Evolutionary conservation across 306 rosid genomes (phyloP).

Genomic region (Spatholobus suberectus): DNA sequence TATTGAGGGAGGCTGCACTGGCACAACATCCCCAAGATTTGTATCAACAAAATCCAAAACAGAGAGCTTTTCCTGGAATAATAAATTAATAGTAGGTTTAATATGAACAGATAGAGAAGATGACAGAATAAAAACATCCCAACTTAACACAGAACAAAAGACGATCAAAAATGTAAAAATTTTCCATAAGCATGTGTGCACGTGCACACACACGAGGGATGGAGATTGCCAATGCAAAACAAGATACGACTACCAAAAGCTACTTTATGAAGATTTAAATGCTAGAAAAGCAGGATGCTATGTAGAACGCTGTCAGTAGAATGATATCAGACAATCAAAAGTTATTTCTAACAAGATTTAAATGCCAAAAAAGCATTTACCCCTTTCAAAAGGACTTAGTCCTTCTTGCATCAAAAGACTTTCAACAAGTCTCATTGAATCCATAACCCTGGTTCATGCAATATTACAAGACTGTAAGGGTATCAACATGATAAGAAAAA

Average conservation of each 20-base stretch:
- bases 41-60: slow-evolving; percentile 78
- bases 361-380: background rate
- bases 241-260: background rate
- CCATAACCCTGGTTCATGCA: background rate
- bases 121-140: background rate
- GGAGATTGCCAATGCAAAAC: background rate
- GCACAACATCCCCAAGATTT: slow-evolving; percentile 51
- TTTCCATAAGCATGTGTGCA: background rate
- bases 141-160: background rate
- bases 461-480: background rate
- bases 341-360: background rate
- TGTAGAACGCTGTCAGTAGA: background rate
- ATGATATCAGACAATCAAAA: background rate
- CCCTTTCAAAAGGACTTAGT: background rate
- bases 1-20: slow-evolving; percentile 60
- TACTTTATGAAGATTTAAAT: background rate
- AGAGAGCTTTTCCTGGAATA: slow-evolving; percentile 63
- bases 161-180: background rate
- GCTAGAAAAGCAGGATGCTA: background rate
- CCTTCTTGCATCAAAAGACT: background rate
- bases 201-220: background rate
- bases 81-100: slow-evolving; percentile 38
- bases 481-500: background rate
- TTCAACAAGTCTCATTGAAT: background rate
- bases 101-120: background rate